Conservation (phyloP, 257 asterid genomes). For the Osmanthus fragrans region DNA sequence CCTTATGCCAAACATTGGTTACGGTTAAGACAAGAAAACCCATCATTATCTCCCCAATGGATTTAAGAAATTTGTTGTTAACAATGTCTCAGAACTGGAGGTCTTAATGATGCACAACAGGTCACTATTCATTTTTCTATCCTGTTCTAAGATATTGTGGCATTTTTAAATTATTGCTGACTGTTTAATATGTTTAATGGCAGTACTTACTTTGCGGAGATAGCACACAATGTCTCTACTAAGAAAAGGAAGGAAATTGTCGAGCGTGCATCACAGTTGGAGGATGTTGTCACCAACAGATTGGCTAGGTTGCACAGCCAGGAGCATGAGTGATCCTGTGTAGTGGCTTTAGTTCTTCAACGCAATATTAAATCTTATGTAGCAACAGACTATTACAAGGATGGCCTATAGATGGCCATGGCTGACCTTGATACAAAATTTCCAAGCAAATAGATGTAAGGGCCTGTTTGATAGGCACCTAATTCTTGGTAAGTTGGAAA, state of each 20-base stretch:
- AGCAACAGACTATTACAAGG: not conserved
- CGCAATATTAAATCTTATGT: not conserved
- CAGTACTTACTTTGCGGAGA: slow-evolving; percentile 35
- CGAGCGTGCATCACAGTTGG: slow-evolving; percentile 49
- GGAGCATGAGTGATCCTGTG: slow-evolving; percentile 46
- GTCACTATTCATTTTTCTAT: slow-evolving; percentile 4
- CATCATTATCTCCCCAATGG: slow-evolving; percentile 52
- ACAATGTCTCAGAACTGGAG: slow-evolving; percentile 45
- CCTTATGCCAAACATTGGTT: slow-evolving; percentile 54
- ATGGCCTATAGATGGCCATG: too few relatives aligned
- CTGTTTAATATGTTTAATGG: not conserved
- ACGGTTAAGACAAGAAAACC: slow-evolving; percentile 50
- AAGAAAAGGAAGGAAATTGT: slow-evolving; percentile 45
- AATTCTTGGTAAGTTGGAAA: too few relatives aligned
- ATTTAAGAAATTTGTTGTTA: slow-evolving; percentile 49
- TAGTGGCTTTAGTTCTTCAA: not conserved
- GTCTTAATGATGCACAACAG: slow-evolving; percentile 52
- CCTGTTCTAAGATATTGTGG: not conserved
- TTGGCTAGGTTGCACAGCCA: slow-evolving; percentile 52
- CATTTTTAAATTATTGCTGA: not conserved
- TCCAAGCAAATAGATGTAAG: too few relatives aligned
- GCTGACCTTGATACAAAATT: too few relatives aligned
- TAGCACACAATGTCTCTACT: slow-evolving; percentile 49
- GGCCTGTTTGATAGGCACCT: too few relatives aligned
- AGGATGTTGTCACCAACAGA: slow-evolving; percentile 46